Conservation (phyloP, 2,329 filamentous ascomycete genomes). For the Alternaria burnsii region DNA sequence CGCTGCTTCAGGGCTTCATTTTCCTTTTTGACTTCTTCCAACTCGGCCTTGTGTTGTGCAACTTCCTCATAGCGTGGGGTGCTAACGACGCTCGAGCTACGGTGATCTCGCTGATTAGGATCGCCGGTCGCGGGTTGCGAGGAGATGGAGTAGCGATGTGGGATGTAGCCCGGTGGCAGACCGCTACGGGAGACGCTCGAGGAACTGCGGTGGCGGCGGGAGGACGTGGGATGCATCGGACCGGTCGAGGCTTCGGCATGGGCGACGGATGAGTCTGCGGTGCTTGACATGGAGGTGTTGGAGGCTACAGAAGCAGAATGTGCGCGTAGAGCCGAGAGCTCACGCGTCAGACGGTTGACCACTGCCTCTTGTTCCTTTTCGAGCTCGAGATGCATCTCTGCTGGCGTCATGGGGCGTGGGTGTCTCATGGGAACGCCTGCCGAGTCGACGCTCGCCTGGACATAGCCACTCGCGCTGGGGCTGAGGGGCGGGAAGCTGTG, state of each 20-base stretch:
- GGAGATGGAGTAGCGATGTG: conserved; percentile 45
- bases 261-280: conserved; percentile 57
- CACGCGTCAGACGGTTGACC: conserved; percentile 91
- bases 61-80: conserved; percentile 55
- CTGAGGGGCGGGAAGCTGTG: conserved; percentile 49
- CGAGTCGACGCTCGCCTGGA: conserved; percentile 38
- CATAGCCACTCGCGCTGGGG: conserved; percentile 37
- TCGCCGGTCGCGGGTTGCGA: conserved; percentile 40
- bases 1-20: conserved; percentile 58
- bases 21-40: conserved; percentile 60
- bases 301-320: conserved; percentile 70
- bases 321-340: conserved; percentile 82
- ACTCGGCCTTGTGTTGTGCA: conserved; percentile 54
- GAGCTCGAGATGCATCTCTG: conserved; percentile 86
- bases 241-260: conserved; percentile 55
- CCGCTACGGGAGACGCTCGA: conserved; percentile 59
- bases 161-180: conserved; percentile 33
- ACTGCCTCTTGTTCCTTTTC: conserved; percentile 97
- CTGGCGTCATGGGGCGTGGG: conserved; percentile 84
- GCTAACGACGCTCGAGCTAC: conserved; percentile 47
- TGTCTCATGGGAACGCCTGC: conserved; percentile 78
- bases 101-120: conserved; percentile 30
- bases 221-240: conserved; percentile 62
- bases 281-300: conserved; percentile 51
- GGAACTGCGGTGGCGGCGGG: conserved; percentile 64